Evolutionary conservation across 2,329 filamentous ascomycete genomes (phyloP), one percentile per base, ranked within the genome.

Genomic region (Didymella exigua): DNA sequence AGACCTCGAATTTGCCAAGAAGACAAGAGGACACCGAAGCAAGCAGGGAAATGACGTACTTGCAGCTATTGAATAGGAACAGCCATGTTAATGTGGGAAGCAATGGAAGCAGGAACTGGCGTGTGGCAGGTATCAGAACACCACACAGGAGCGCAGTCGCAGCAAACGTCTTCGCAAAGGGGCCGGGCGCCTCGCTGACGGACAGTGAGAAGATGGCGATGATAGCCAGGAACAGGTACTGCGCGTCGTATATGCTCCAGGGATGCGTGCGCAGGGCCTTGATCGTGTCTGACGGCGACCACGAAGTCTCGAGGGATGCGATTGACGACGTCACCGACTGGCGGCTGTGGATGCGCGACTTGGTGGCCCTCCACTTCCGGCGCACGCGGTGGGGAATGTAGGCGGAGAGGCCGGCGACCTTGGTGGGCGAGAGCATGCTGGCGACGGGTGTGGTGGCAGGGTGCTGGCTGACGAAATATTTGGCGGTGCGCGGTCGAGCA

Each of bases 91-190:
- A 88, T 61, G 96, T 91, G 6, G 91, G 89, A 56, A 95, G 81
- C 48, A 92, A 92, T 9, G 93, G 93, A 36, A 96, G 81, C 73
- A 96, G 91, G 75, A 97, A 96, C 75, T 98, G 93, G 61, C 91
- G 84, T 3, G 93, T 96, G 45, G 91, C 83, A 6, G 93, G 93
- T 75, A 96, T 84, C 38, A 93, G 80, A 33, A 96, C 80, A 27
- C 92, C 85, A 63, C 86, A 79, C 56, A 89, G 79, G 58, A 93
- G 82, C 48, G 85, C 80, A 1, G 87, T 82, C 13, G 91, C 83
- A 36, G 89, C 85, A 42, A 86, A 82, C 1, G 88, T 87, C 82
- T 96, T 97, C 61, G 89, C 78, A 50, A 93, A 75, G 0, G 91
- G 89, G 1, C 91, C 91, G 0, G 91, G 86, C 11, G 81, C 84